Evolutionary conservation across 768 basidiomycete species (phyloP), one percentile per base, ranked within the genome.

Genomic region (Amanita exitialis): DNA sequence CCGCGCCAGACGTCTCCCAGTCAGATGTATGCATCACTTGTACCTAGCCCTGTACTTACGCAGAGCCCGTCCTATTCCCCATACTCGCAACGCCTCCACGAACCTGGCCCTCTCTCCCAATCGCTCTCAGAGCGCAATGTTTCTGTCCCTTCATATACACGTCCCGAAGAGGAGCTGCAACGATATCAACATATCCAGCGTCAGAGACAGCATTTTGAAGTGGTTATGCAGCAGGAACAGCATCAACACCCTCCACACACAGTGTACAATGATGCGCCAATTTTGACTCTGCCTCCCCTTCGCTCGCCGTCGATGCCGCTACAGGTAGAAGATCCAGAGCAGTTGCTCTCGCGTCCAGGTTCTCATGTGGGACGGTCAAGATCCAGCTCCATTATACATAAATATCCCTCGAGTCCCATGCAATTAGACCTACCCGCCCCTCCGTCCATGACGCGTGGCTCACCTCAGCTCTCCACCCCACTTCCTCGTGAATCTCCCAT

Each of bases 161-260:
- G 43, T 44, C 18, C 28, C 25, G 51, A 54, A 13, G 57, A 64
- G 23, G 61, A 61, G 36, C 60, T 53, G 15, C 64, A 58, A 25
- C 56, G 59, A 42, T 56, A 53, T 49, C 61, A 61, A 39, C 59
- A 56, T 34, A 48, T 53, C 18, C 54, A 52, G 25, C 43, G 44
- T 25, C 55, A 59, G 32, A 44, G 49, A 43, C 54, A 56, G 15
- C 44, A 48, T 5, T 46, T 55, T 30, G 57, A 58, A 21, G 27
- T 35, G 0, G 32, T 42, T 37, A 41, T 48, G n/a, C 50, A 8
- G 30, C 49, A 44, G 15, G 53, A 54, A 12, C 53, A 50, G 23
- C 44, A 37, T 4, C 39, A 44, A 7, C 35, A 44, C 9, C 23
- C 39, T 15, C 47, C 46, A 15, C 44, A 52, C n/a, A 12, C n/a